Base-by-base conservation (phyloP, 192 early-diverging fungal species). In the Coemansia sp. region DNA sequence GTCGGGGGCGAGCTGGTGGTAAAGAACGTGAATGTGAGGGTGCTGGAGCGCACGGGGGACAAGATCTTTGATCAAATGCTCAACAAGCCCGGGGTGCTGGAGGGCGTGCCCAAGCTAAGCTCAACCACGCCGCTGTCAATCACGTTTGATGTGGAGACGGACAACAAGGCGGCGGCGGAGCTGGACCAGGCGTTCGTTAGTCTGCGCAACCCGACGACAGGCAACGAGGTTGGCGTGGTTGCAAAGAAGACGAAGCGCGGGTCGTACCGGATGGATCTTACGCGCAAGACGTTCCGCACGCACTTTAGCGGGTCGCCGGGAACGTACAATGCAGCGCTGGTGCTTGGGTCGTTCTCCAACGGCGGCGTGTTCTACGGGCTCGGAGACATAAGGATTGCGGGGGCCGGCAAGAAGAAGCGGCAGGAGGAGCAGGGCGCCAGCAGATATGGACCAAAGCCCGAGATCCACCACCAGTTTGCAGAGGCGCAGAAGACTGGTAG, bases 41-140 rank as follows among this genome's bases (percentile, higher is more conserved):
- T 74, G 42, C 62, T 74, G 59, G 80, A 82, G 63, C 80, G 80
- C 42, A 77, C 80, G 0, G 80, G 80, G 26, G 80, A 77, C 75
- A 72, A 69, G 72, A 66, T 74, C 45, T 72, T 82, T 42, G 68
- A 67, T 6, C 19, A 77, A 55, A 48, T 32, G 41, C 68, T 77
- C 45, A 40, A 55, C 67, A 46, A 74, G 26, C 72, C 71, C 1
- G 51, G 63, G 10, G 48, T 46, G 19, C 67, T 74, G 40, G 43
- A 45, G 22, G 32, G 63, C 9, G 63, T 37, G 6, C 80, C 80
- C 19, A 70, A 62, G 18, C 40, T 82, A 40, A 52, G 62, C 47
- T 58, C 68, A 45, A 59, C 66, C 0, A 72, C 75, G 22, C 75
- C 80, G 19, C 69, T 82, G 40, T 57, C 59, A n/a, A 63, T 82